Conservation (phyloP, 306 rosid species). For the Medicago arabica region DNA sequence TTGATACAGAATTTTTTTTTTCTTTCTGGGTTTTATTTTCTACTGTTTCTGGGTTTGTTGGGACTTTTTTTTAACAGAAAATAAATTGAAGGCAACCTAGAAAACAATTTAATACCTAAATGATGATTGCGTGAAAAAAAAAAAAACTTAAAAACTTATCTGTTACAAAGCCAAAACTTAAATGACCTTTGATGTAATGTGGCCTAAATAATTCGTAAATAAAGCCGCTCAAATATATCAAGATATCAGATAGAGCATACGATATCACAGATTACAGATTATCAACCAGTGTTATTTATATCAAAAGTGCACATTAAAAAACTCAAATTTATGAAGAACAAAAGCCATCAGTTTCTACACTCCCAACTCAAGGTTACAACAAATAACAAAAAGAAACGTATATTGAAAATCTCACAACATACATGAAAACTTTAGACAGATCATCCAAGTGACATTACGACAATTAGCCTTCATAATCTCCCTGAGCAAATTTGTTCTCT, state of each 20-base stretch:
- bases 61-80: too few relatives aligned
- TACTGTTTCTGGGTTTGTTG: too few relatives aligned
- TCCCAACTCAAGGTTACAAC: background rate
- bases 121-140: too few relatives aligned
- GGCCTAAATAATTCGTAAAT: too few relatives aligned
- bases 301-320: background rate
- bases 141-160: too few relatives aligned
- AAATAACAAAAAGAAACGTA: background rate
- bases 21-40: too few relatives aligned
- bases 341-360: background rate
- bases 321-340: background rate
- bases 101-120: too few relatives aligned
- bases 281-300: slow-evolving; percentile 1
- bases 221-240: background rate
- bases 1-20: too few relatives aligned
- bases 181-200: too few relatives aligned
- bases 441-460: slow-evolving; percentile 4
- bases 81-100: too few relatives aligned
- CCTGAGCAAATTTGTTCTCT: slow-evolving; percentile 83
- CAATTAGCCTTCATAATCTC: slow-evolving; percentile 77
- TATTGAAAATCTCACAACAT: background rate
- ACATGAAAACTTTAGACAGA: slow-evolving; percentile 9
- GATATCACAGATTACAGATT: slow-evolving; percentile 1
- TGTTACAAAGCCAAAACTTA: too few relatives aligned
- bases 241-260: background rate